Conservation (phyloP, 192 early-diverging fungal species). For the Backusella morwellensis region DNA sequence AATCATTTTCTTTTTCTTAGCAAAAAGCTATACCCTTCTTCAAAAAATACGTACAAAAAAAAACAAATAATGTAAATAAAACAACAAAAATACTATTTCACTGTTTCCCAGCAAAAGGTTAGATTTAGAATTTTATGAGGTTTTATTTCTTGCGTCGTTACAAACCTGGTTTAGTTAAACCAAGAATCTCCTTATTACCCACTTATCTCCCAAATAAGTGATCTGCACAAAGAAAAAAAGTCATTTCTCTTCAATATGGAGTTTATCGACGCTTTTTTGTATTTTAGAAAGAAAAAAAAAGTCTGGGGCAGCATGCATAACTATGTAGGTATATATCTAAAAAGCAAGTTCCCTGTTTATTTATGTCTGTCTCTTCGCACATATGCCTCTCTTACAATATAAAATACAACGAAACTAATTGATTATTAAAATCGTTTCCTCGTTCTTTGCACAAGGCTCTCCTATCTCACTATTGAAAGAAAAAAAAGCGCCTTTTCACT, state of each 20-base stretch:
- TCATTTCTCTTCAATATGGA: background rate
- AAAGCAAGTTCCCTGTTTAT: background rate
- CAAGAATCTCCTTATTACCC: background rate
- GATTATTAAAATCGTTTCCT: background rate
- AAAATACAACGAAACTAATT: background rate
- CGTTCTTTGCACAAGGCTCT: background rate
- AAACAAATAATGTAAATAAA: slow-evolving; percentile 5
- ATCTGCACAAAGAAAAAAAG: background rate
- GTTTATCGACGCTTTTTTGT: background rate
- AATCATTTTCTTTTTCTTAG: background rate
- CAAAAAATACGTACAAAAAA: background rate
- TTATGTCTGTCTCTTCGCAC: background rate
- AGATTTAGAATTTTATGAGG: background rate
- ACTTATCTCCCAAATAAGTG: background rate
- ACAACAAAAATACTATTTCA: background rate
- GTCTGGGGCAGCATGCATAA: background rate
- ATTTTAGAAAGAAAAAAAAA: background rate
- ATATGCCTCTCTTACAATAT: background rate
- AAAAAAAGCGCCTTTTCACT: background rate
- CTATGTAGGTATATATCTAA: background rate
- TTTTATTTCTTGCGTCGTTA: background rate
- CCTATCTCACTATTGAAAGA: background rate
- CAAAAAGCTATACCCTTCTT: background rate
- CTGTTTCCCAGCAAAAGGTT: background rate
- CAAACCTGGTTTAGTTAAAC: background rate